These are phyloP conservation scores for Colletotrichum sp. DNA, from an alignment of 2,329 filamentous ascomycete species.

Conservation along the genomic window DNA sequence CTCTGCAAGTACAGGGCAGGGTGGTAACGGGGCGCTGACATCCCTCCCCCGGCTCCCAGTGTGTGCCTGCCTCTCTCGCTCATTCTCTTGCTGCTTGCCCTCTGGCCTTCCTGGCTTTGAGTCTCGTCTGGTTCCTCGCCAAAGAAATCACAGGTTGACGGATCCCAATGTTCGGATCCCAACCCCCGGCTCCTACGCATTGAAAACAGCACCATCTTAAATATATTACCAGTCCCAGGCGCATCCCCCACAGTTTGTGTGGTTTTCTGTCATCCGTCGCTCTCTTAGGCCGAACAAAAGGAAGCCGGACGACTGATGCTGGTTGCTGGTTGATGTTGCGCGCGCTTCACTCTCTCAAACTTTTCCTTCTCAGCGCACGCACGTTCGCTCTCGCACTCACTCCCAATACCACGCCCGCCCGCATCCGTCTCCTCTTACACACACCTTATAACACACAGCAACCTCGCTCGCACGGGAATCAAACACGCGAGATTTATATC, in stretches of 20 bases:
- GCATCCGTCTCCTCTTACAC: background rate
- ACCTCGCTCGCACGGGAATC: background rate
- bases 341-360: background rate
- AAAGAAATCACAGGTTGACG: constrained; percentile 4
- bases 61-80: background rate
- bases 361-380: background rate
- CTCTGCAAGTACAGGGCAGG: constrained; percentile 5
- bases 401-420: background rate
- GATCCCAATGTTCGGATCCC: constrained; percentile 16
- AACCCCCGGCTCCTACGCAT: constrained; percentile 10
- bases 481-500: constrained; percentile 1
- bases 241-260: background rate
- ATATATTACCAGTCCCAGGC: constrained; percentile 18
- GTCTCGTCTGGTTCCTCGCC: background rate
- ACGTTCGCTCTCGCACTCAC: background rate
- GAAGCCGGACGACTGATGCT: constrained; percentile 11
- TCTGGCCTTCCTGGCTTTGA: background rate
- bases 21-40: constrained; percentile 11
- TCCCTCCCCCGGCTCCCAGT: background rate
- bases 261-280: constrained; percentile 6
- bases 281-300: constrained; percentile 9
- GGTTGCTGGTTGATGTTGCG: background rate
- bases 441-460: background rate
- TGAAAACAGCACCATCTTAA: constrained; percentile 18
- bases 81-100: background rate